Evolutionary conservation across 1,284 basidiomycete species (phyloP).

Genomic region (Apiotrichum sp.): DNA sequence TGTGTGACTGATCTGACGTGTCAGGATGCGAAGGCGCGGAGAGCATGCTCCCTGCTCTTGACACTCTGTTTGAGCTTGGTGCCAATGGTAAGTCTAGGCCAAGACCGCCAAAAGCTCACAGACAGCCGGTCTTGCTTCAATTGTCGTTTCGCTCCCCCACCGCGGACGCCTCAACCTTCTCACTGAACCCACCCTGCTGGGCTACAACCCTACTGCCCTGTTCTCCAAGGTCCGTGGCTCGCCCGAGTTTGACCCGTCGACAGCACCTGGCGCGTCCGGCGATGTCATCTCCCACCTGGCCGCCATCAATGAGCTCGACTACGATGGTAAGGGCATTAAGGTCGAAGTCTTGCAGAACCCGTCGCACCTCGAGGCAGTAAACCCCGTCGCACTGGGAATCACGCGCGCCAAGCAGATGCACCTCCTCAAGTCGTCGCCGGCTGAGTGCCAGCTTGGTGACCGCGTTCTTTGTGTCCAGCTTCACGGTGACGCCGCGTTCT

Average conservation of each 20-base stretch:
- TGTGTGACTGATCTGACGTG: not conserved
- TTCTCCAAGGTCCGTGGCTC: conserved; percentile 81
- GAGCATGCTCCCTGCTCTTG: conserved; percentile 79
- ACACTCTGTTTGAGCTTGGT: conserved; percentile 63
- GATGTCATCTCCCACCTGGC: conserved; percentile 82
- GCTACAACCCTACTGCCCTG: conserved; percentile 60
- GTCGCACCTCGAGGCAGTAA: conserved; percentile 78
- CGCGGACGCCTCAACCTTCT: conserved; percentile 80
- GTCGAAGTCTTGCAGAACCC: conserved; percentile 80
- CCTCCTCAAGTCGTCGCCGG: conserved; percentile 57
- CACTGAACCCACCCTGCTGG: conserved; percentile 60
- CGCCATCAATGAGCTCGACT: conserved; percentile 40
- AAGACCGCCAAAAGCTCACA: not conserved
- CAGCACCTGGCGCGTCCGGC: conserved; percentile 63
- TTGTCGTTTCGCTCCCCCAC: conserved; percentile 60
- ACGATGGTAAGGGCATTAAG: conserved; percentile 53
- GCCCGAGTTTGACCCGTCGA: conserved; percentile 57
- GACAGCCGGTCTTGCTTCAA: conserved; percentile 60
- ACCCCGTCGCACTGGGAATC: conserved; percentile 78
- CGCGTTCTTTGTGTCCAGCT: conserved; percentile 79
- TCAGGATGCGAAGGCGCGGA: conserved; percentile 66
- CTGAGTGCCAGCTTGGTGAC: conserved; percentile 72
- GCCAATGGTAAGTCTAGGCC: conserved; percentile 53
- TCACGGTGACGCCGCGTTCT: conserved; percentile 83
- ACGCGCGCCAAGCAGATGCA: conserved; percentile 86